Evolutionary conservation across 2,329 filamentous ascomycete species (phyloP).

Genomic region (Ophiostoma populinum): DNA sequence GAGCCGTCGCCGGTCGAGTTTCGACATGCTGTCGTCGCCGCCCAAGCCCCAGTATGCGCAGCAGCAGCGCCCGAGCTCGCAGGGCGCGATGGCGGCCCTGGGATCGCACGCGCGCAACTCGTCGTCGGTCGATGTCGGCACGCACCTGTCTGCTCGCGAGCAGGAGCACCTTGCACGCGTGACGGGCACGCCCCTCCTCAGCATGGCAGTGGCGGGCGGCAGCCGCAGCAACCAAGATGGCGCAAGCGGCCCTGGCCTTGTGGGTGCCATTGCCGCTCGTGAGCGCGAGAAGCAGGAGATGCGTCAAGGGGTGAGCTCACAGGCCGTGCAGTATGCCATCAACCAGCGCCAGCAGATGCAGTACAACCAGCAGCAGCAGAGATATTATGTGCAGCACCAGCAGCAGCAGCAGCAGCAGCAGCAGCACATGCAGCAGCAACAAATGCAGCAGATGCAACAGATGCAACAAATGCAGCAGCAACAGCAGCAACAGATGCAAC

Average conservation of each 20-base stretch:
- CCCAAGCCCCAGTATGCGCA: constrained; percentile 23
- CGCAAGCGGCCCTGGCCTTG: constrained; percentile 43
- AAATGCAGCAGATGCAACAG: constrained; percentile 17
- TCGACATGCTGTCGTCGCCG: constrained; percentile 19
- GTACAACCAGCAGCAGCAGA: constrained; percentile 21
- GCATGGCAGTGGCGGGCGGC: constrained; percentile 40
- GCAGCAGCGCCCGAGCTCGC: constrained; percentile 35
- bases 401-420: constrained; percentile 20
- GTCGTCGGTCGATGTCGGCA: constrained; percentile 19
- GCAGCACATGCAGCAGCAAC: constrained; percentile 14
- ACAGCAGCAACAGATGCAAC: constrained; percentile 16
- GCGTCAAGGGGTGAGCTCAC: constrained; percentile 50
- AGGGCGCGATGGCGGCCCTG: constrained; percentile 35
- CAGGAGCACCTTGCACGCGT: constrained; percentile 76
- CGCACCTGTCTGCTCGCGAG: constrained; percentile 65
- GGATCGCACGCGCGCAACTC: constrained; percentile 12
- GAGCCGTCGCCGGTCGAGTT: constrained; percentile 23
- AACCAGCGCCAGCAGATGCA: constrained; percentile 38
- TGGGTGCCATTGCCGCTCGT: constrained; percentile 63
- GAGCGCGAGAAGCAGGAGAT: constrained; percentile 62
- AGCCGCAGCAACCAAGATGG: constrained; percentile 28
- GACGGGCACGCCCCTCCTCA: constrained; percentile 61
- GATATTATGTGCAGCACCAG: constrained; percentile 15
- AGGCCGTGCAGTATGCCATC: constrained; percentile 58
- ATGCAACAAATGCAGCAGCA: constrained; percentile 14